A percentile compares a stretch with the other conserved stretches of the same genome.
phyloP scores from a whole-genome alignment of 2,329 filamentous ascomycete species.

The Juglanconis juglandina region DNA sequence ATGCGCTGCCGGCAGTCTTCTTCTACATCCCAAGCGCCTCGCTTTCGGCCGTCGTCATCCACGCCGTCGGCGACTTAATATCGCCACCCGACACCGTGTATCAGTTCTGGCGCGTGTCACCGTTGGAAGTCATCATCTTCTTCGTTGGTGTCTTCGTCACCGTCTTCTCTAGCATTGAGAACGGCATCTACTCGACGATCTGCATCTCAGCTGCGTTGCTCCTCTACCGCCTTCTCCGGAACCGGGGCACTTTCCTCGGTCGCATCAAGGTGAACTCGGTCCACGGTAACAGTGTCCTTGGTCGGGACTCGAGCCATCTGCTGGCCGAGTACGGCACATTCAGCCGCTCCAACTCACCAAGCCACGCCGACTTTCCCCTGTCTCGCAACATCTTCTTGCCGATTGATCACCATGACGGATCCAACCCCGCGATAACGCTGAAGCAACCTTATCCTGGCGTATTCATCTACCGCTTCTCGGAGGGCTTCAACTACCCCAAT shows the following conservation, averaged over 20 bases:
- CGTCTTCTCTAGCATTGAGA: constrained; percentile 82
- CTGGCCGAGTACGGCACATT: constrained; percentile 57
- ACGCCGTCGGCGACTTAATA: constrained; percentile 89
- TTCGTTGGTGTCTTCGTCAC: constrained; percentile 89
- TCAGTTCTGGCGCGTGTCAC: constrained; percentile 92
- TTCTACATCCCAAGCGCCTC: constrained; percentile 85
- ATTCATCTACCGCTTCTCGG: constrained; percentile 92
- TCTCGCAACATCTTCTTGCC: constrained; percentile 82
- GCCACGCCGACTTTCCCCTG: constrained; percentile 39
- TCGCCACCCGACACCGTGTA: constrained; percentile 88
- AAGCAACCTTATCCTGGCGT: constrained; percentile 83
- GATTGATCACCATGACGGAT: constrained; percentile 81
- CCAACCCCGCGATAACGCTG: constrained; percentile 79
- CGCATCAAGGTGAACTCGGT: constrained; percentile 81
- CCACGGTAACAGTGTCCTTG: constrained; percentile 68
- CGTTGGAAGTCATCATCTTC: constrained; percentile 87
- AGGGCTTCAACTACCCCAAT: constrained; percentile 96
- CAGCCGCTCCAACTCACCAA: constrained; percentile 27
- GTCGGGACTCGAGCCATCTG: constrained; percentile 50
- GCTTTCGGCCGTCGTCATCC: constrained; percentile 87
- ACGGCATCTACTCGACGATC: constrained; percentile 88
- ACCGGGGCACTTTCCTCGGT: constrained; percentile 80
- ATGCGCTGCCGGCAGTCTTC: constrained; percentile 83
- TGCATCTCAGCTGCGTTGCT: constrained; percentile 72
- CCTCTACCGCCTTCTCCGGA: constrained; percentile 78